Evolutionary conservation across 345 rosid species (phyloP), one percentile per base, ranked within the genome.

Genomic region (Cardamine chenopodiifolia): DNA sequence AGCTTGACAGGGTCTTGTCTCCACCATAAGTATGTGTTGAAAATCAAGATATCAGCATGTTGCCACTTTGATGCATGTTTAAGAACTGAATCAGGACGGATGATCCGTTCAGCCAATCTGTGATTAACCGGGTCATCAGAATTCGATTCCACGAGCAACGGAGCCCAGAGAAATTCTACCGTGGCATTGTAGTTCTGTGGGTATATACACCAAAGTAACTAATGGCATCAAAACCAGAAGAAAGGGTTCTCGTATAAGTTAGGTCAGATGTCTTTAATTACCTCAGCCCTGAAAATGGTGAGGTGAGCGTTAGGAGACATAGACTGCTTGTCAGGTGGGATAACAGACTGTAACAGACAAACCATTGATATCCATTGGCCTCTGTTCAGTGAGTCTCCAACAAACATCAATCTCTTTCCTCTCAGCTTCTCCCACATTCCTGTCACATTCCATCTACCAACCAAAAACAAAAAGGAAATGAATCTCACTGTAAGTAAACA

Each of bases 321-420:
- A 34, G 97, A 90, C 78, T 84, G 88, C 83, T 86, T 86, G 35
- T 90, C 73, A 55, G 81, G 83, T 0, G 98, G 88, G 80, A 90
- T 84, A 22, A 83, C 97, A 8, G 99, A 89, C 75, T 90, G 98
- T 59, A 95, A 72, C 49, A 95, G 83, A 68, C 99, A 92, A 53
- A 95, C 85, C 97, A 95, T 88, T 13, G 99, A 95, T 81, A 95
- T 95, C 99, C 99, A 95, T 70, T 95, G 99, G 40, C 99, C 99
- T 86, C 99, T 79, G 73, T 90, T 88, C 39, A 92, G 74, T 0
- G 99, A 95, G 86, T 95, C 99, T 65, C 99, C 99, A 7, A 95
- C 97, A 80, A 92, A 95, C 99, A 95, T 92, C 58, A 95, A 83
- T 68, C 94, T 85, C 79, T 92, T 95, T 61, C 91, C 92, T 56